These are phyloP conservation scores for Yamadazyma sp. DNA, from an alignment of 805 yeast species.

Conservation along the genomic window DNA sequence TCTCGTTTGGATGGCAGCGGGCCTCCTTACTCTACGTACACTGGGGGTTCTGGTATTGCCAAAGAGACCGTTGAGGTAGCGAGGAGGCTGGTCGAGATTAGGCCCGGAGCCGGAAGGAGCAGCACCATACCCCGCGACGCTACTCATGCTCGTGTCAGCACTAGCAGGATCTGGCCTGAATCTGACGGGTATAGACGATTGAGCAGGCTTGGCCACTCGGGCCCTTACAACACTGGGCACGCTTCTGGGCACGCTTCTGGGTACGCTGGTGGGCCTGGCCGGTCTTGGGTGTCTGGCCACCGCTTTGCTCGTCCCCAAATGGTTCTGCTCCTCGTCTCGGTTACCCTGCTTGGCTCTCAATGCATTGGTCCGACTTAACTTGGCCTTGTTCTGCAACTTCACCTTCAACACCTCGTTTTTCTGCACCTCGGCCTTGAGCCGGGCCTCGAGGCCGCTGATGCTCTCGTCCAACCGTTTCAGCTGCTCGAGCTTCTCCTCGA, in stretches of 20 bases:
- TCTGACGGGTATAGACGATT: no score
- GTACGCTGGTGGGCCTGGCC: no score
- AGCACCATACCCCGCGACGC: background rate
- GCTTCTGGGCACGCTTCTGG: no score
- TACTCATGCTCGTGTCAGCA: background rate
- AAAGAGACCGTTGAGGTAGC: conserved; percentile 42
- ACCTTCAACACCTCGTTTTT: conserved; percentile 26
- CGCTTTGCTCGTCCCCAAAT: no score
- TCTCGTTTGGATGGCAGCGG: conserved; percentile 12
- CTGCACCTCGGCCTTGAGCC: conserved; percentile 19
- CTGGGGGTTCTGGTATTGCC: conserved; percentile 16
- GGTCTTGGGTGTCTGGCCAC: no score
- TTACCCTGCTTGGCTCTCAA: conserved; percentile 7
- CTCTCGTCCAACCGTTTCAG: conserved; percentile 23
- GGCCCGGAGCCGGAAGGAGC: conserved; percentile 23
- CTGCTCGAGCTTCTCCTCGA: conserved; percentile 31
- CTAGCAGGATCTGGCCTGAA: no score
- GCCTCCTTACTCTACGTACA: conserved; percentile 5
- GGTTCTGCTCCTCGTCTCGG: background rate
- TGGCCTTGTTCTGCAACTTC: conserved; percentile 11
- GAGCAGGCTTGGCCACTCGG: conserved; percentile 1
- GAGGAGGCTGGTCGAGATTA: conserved; percentile 44
- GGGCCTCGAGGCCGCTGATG: conserved; percentile 21
- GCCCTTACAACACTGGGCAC: no score
- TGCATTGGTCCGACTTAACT: conserved; percentile 5